Percentiles rank a stretch among this genome's conserved stretches.
phyloP scores from a whole-genome alignment of 2,329 filamentous ascomycete species.

The Aureobasidium leucospermi region DNA sequence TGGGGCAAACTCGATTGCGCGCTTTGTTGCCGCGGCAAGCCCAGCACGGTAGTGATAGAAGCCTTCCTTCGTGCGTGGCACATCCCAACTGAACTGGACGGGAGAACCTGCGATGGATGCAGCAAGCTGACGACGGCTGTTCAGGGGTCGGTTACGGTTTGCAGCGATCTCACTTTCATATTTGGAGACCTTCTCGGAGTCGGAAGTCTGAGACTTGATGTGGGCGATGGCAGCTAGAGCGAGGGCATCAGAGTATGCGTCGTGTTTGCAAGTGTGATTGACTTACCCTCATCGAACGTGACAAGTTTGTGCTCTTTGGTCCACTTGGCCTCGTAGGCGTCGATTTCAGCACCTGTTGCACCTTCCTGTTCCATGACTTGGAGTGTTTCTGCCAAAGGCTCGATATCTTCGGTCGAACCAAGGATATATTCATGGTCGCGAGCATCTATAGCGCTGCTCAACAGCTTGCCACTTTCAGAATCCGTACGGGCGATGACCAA shows the following conservation, averaged over 20 bases:
- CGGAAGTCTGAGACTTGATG: constrained; percentile 24
- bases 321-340: constrained; percentile 80
- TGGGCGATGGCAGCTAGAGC: constrained; percentile 37
- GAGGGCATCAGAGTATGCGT: background rate
- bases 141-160: constrained; percentile 69
- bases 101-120: constrained; percentile 57
- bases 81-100: constrained; percentile 82
- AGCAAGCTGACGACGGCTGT: constrained; percentile 67
- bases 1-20: constrained; percentile 82
- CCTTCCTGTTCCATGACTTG: constrained; percentile 83
- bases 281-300: constrained; percentile 68
- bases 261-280: background rate
- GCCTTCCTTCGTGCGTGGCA: constrained; percentile 86
- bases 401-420: constrained; percentile 69
- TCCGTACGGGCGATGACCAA: constrained; percentile 92
- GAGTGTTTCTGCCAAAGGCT: constrained; percentile 78
- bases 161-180: constrained; percentile 22
- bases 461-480: constrained; percentile 83
- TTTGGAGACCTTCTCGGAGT: constrained; percentile 13
- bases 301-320: constrained; percentile 78
- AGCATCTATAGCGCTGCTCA: constrained; percentile 85
- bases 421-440: constrained; percentile 97
- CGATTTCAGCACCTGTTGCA: constrained; percentile 70
- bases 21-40: constrained; percentile 81
- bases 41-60: constrained; percentile 87